A percentile compares a stretch with the other conserved stretches of the same genome.
Evolutionary conservation across 192 early-diverging fungal genomes (phyloP).

Genomic region (Gonapodya sp.): DNA sequence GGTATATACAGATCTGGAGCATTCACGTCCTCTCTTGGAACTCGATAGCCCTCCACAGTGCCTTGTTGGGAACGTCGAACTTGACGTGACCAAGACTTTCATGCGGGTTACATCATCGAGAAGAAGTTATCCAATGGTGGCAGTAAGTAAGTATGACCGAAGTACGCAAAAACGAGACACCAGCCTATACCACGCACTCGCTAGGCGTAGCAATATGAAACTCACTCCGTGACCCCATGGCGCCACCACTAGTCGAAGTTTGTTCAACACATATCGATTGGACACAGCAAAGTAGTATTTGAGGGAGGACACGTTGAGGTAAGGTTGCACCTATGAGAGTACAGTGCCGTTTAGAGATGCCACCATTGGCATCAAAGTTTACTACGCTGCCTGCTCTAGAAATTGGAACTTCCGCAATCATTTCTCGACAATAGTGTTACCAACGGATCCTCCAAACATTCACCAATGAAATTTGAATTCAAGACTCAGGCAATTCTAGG

Average conservation of each 20-base stretch:
- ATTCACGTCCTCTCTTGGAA: conserved; percentile 86
- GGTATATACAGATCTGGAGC: conserved; percentile 97
- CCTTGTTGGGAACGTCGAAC: conserved; percentile 66
- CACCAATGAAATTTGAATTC: too few species aligned
- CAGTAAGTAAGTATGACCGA: neutral
- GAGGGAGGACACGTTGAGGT: conserved; percentile 20
- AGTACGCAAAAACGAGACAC: too few species aligned
- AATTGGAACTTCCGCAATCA: too few species aligned
- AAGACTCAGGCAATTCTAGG: too few species aligned
- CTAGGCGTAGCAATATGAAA: neutral
- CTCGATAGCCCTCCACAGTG: conserved; percentile 62
- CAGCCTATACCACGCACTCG: too few species aligned
- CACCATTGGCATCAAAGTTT: too few species aligned
- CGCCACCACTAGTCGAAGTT: conserved; percentile 74
- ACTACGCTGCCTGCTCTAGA: too few species aligned
- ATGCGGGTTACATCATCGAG: neutral
- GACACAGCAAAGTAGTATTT: conserved; percentile 93
- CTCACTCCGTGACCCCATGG: conserved; percentile 76
- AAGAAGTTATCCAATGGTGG: neutral
- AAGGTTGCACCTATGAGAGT: neutral
- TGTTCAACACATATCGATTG: conserved; percentile 86
- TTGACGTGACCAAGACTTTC: conserved; percentile 66
- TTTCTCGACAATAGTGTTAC: too few species aligned
- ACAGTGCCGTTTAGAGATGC: too few species aligned
- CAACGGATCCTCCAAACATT: too few species aligned